Evolutionary conservation across 768 basidiomycete species (phyloP), one percentile per base, ranked within the genome.

Genomic region (Rhizopogon vesiculosus): DNA sequence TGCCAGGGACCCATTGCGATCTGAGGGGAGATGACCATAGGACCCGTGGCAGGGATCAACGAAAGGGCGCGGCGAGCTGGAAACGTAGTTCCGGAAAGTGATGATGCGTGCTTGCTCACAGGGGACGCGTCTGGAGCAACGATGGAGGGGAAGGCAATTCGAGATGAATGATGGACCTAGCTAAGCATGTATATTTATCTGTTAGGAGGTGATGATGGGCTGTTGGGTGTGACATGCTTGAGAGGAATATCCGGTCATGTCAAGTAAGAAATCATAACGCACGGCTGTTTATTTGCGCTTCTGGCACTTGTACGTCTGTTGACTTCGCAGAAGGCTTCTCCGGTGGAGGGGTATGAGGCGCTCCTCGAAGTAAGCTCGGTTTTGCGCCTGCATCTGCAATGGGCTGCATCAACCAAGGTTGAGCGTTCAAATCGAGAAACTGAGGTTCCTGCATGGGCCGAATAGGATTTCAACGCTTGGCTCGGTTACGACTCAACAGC

Each of bases 351-450:
- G 64, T 64, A 46, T 64, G 70, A 12, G 68, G 64, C 67, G 16
- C 46, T 35, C 31, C 33, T 48, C 13, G 46, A 48, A 19, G 18
- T 31, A 19, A 22, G 33, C 19, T 35, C 33, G 13, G 18, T 35
- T 13, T 59, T 53, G 41, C 65, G 66, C 53, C 59, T 60, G 45
- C 62, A 41, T 56, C 45, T 9, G 58, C 57, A 51, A 57, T 13
- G 33, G 59, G 67, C 15, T 61, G 50, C 7, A 52, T 44, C 1
- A 41, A 31, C 55, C 15, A 29, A 52, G 44, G 19, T 2, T 51
- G 53, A 18, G 85, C 89, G 65, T 96, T 76, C 44, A 97, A 78
- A 69, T 97, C 93, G 52, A 97, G 76, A 63, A 89, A 92, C 45
- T 95, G 22, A 22, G 22, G 22, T 2, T 22, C 22, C 22, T 22